phyloP scores from a whole-genome alignment of 805 yeast genomes.

The Metschnikowia lachancei region DNA sequence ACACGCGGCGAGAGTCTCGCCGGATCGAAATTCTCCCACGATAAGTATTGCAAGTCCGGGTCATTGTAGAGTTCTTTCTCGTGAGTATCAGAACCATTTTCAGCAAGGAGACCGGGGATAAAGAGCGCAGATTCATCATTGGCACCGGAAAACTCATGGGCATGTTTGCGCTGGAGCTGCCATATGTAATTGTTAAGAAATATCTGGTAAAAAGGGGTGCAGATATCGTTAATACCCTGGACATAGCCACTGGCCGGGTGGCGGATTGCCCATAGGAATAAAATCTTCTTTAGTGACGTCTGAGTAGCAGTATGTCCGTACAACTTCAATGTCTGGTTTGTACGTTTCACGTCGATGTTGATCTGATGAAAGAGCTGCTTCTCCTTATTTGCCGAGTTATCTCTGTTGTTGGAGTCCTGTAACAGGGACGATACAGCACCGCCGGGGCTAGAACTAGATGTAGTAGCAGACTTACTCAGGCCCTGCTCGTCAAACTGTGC shows the following conservation, averaged over 20 bases:
- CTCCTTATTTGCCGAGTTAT: constrained; percentile 48
- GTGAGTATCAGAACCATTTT: constrained; percentile 21
- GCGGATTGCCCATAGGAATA: constrained; percentile 92
- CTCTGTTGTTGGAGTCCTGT: constrained; percentile 19
- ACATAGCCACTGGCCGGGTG: constrained; percentile 98
- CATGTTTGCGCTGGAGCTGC: constrained; percentile 35
- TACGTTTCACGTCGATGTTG: constrained; percentile 89
- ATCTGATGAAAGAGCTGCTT: constrained; percentile 92
- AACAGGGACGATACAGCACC: background rate
- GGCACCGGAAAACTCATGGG: constrained; percentile 11
- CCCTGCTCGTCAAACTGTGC: constrained; percentile 26
- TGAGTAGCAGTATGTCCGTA: constrained; percentile 73
- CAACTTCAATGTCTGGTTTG: constrained; percentile 79
- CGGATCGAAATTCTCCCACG: constrained; percentile 63
- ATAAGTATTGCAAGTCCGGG: constrained; percentile 24
- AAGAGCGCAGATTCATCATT: constrained; percentile 26
- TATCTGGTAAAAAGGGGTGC: constrained; percentile 88
- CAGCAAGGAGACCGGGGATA: constrained; percentile 38
- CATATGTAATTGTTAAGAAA: constrained; percentile 66
- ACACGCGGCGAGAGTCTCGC: constrained; percentile 55
- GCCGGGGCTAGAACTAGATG: background rate
- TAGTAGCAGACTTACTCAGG: background rate
- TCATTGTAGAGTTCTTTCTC: constrained; percentile 29
- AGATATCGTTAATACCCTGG: constrained; percentile 93
- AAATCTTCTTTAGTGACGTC: constrained; percentile 69